These are phyloP conservation scores for Brettanomyces anomalus DNA, from an alignment of 805 yeast genomes.

Conservation along the genomic window DNA sequence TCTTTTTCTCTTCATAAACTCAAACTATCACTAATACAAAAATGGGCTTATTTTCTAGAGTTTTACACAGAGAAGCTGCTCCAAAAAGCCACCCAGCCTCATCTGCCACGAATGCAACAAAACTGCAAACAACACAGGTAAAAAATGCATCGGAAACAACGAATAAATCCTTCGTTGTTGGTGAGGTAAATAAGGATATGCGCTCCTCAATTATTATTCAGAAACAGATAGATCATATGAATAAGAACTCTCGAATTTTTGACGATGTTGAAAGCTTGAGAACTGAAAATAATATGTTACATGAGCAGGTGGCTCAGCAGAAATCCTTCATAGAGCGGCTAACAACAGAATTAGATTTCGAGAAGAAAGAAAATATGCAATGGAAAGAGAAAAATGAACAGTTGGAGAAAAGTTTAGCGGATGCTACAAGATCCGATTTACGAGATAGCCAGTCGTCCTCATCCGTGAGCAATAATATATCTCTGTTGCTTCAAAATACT, in stretches of 20 bases:
- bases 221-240: constrained; percentile 16
- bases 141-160: constrained; percentile 3
- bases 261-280: constrained; percentile 19
- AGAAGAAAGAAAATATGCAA: constrained; percentile 3
- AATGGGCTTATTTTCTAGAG: constrained; percentile 1
- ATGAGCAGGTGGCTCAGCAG: constrained; percentile 5
- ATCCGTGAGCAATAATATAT: not conserved
- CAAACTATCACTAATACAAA: not conserved
- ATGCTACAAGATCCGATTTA: not conserved
- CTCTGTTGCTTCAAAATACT: not conserved
- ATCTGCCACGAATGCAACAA: not conserved
- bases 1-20: too few species aligned
- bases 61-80: not conserved
- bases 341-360: not conserved
- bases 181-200: constrained; percentile 15
- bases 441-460: not conserved
- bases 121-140: not conserved
- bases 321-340: constrained; percentile 3
- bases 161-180: constrained; percentile 13
- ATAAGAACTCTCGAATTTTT: constrained; percentile 19
- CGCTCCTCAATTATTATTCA: constrained; percentile 15
- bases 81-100: not conserved
- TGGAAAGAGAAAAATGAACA: constrained; percentile 2
- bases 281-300: constrained; percentile 10
- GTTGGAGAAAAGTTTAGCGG: constrained; percentile 3